phyloP scores from a whole-genome alignment of 225 moss, liverwort and hornwort species.

The Ulota crispa region DNA sequence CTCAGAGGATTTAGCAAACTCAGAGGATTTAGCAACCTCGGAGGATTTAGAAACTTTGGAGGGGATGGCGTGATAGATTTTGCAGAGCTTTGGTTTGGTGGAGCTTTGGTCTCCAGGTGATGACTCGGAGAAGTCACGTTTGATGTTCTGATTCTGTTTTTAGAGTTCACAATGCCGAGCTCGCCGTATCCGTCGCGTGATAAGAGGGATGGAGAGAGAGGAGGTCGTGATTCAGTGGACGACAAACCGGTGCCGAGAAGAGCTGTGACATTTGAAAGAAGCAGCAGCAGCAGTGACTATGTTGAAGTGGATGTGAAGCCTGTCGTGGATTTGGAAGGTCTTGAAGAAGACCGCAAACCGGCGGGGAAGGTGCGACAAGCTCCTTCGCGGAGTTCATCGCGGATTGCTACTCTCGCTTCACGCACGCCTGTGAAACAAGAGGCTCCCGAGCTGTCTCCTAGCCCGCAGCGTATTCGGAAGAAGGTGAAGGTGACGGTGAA shows the following conservation, averaged over 20 bases:
- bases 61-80: neutral
- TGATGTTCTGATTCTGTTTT: neutral
- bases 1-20: too few relatives aligned
- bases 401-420: slow-evolving; percentile 42
- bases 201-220: neutral
- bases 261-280: neutral
- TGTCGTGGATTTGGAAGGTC: slow-evolving; percentile 15
- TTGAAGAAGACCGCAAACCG: slow-evolving; percentile 12
- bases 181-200: slow-evolving; percentile 29
- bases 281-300: neutral
- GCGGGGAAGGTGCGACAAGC: slow-evolving; percentile 26
- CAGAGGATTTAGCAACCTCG: neutral
- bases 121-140: neutral
- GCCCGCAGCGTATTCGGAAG: slow-evolving; percentile 42
- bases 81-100: neutral
- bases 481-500: slow-evolving; percentile 43
- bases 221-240: neutral
- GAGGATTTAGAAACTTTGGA: too few relatives aligned
- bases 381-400: slow-evolving; percentile 41
- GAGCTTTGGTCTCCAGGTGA: neutral
- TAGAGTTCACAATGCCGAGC: slow-evolving; percentile 44
- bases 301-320: slow-evolving; percentile 18
- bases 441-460: slow-evolving; percentile 11
- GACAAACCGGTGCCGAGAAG: neutral
- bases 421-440: slow-evolving; percentile 36